These are phyloP conservation scores for Aspergillus sp. DNA, from an alignment of 2,329 filamentous ascomycete genomes.

Conservation along the genomic window DNA sequence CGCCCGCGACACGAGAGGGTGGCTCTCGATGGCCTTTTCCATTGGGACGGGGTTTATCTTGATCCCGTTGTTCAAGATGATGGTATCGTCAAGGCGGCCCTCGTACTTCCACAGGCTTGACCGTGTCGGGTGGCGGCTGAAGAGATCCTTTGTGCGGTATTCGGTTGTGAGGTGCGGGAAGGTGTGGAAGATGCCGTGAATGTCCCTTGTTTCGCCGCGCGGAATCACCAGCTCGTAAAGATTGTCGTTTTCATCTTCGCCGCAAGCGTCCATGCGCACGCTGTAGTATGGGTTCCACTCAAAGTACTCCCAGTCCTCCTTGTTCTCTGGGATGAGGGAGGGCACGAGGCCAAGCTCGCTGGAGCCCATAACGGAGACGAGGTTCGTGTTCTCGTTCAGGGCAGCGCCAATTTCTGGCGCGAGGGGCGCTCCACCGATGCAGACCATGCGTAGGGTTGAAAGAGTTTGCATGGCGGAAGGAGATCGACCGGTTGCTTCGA, in stretches of 20 bases:
- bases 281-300: conserved; percentile 26
- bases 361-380: conserved; percentile 14
- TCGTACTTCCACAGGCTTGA: conserved; percentile 32
- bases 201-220: conserved; percentile 8
- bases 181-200: conserved; percentile 30
- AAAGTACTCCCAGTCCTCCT: conserved; percentile 28
- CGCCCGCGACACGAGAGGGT: conserved; percentile 23
- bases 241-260: conserved; percentile 13
- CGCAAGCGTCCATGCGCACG: conserved; percentile 31
- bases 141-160: conserved; percentile 39
- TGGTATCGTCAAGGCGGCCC: conserved; percentile 38
- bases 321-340: conserved; percentile 10
- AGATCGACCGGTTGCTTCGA: conserved; percentile 20
- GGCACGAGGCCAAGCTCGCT: conserved; percentile 17
- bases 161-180: conserved; percentile 28
- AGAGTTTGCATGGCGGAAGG: conserved; percentile 4
- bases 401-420: conserved; percentile 11
- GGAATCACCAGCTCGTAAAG: conserved; percentile 21
- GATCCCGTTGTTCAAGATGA: conserved; percentile 22
- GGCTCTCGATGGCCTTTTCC: conserved; percentile 26
- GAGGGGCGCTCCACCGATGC: conserved; percentile 17
- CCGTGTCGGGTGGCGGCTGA: conserved; percentile 30
- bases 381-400: conserved; percentile 9
- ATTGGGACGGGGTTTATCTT: conserved; percentile 40
- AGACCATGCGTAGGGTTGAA: neutral